phyloP scores from a whole-genome alignment of 768 basidiomycete genomes.

The Fomitopsis pulvina region DNA sequence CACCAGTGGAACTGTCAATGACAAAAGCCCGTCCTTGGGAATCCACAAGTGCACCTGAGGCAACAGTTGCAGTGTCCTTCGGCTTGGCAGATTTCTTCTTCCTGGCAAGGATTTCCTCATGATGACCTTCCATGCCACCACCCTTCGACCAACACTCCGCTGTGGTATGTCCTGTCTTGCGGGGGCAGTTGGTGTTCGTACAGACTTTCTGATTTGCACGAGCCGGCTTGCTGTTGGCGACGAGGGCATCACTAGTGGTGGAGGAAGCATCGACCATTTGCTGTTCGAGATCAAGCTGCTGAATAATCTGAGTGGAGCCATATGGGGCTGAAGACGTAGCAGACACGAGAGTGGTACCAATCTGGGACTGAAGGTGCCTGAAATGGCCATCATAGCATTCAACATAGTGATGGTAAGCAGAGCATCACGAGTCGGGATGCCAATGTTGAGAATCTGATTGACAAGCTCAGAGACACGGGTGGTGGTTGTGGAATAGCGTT shows the following conservation, averaged over 20 bases:
- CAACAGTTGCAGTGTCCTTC: background rate
- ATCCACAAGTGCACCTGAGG: background rate
- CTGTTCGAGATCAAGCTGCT: background rate
- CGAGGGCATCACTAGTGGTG: background rate
- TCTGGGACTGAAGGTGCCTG: background rate
- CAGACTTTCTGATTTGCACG: background rate
- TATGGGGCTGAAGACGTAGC: background rate
- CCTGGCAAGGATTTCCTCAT: background rate
- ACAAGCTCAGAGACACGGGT: no score
- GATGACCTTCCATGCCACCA: background rate
- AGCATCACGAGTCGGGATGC: no score
- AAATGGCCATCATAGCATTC: background rate
- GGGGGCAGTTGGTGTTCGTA: background rate
- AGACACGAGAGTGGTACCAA: background rate
- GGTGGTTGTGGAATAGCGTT: no score
- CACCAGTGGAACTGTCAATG: background rate
- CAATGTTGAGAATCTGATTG: no score
- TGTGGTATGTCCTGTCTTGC: background rate
- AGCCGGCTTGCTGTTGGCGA: background rate
- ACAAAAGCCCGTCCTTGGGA: background rate
- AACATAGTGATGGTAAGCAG: no score
- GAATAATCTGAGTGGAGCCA: background rate
- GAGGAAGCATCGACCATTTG: background rate
- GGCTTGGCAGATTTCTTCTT: background rate
- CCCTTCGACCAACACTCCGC: background rate